Evolutionary conservation across 1,284 basidiomycete species (phyloP).

Genomic region (Cryptococcus floricola): DNA sequence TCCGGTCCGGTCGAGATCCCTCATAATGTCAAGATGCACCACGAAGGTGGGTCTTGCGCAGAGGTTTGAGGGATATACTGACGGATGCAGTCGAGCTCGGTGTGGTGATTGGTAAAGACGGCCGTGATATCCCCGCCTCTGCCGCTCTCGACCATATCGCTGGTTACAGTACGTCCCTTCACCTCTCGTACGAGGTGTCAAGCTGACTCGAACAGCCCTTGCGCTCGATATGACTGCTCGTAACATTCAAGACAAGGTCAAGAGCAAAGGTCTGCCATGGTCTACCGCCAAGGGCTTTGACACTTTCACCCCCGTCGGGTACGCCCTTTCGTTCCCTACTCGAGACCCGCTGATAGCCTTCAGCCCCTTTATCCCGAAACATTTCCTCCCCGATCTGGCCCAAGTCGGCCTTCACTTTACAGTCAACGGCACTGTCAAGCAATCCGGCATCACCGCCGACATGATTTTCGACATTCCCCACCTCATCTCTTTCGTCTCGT

Average conservation of each 20-base stretch:
- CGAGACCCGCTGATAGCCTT: constrained; percentile 12
- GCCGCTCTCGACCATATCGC: constrained; percentile 76
- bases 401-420: constrained; percentile 58
- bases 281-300: constrained; percentile 87
- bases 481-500: constrained; percentile 87
- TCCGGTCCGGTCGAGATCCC: constrained; percentile 75
- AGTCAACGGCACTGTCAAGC: constrained; percentile 79
- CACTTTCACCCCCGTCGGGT: constrained; percentile 74
- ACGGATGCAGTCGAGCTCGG: constrained; percentile 78
- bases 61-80: not conserved
- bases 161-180: constrained; percentile 69
- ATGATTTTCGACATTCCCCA: constrained; percentile 92
- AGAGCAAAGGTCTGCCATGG: constrained; percentile 92
- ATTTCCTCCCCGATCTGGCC: constrained; percentile 65
- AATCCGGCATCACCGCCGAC: constrained; percentile 77
- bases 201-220: constrained; percentile 55
- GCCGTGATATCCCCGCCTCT: constrained; percentile 70
- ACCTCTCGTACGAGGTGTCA: not conserved
- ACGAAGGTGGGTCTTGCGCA: constrained; percentile 65
- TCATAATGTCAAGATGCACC: constrained; percentile 73
- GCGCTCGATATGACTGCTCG: constrained; percentile 94
- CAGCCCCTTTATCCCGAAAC: constrained; percentile 77
- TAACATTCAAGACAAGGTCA: constrained; percentile 89
- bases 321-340: constrained; percentile 10
- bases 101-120: constrained; percentile 83